These are phyloP conservation scores for Ceratocystis cacaofunesta DNA, from an alignment of 2,329 filamentous ascomycete species.

Conservation along the genomic window DNA sequence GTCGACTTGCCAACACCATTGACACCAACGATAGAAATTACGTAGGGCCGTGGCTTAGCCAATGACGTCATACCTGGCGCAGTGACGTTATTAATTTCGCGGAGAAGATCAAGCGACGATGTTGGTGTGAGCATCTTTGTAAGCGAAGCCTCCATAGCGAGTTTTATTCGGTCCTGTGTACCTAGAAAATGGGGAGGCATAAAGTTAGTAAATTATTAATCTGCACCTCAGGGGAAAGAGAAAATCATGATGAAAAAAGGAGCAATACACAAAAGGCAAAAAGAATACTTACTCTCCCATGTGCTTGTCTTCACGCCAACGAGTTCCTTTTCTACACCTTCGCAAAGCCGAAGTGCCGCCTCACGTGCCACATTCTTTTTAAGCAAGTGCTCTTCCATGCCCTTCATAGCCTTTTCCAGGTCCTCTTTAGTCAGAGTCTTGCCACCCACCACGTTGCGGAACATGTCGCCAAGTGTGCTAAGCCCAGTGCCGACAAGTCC, in stretches of 20 bases:
- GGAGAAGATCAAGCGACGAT: constrained; percentile 82
- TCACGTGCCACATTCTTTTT: constrained; percentile 94
- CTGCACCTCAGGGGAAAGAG: constrained; percentile 1
- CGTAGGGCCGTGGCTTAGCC: constrained; percentile 63
- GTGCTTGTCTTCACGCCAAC: constrained; percentile 80
- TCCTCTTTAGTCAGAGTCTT: constrained; percentile 83
- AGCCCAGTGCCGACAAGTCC: constrained; percentile 67
- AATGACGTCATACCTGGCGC: constrained; percentile 49
- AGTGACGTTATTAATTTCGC: constrained; percentile 73
- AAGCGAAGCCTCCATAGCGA: constrained; percentile 81
- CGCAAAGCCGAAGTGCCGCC: constrained; percentile 78
- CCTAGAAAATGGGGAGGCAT: constrained; percentile 25
- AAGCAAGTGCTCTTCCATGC: constrained; percentile 88
- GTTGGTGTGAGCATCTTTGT: constrained; percentile 94
- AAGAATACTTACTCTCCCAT: constrained; percentile 51
- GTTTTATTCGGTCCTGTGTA: constrained; percentile 67
- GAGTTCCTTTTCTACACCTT: constrained; percentile 80
- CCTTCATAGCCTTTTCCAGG: constrained; percentile 80
- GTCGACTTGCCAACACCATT: constrained; percentile 98
- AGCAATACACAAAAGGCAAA: background rate
- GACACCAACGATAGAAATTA: constrained; percentile 95
- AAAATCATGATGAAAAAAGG: no score
- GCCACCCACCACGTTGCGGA: constrained; percentile 88
- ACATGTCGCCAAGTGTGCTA: constrained; percentile 71
- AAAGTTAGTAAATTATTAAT: background rate